Evolutionary conservation across 768 basidiomycete species (phyloP).

Genomic region (Lactifluus rugatus): DNA sequence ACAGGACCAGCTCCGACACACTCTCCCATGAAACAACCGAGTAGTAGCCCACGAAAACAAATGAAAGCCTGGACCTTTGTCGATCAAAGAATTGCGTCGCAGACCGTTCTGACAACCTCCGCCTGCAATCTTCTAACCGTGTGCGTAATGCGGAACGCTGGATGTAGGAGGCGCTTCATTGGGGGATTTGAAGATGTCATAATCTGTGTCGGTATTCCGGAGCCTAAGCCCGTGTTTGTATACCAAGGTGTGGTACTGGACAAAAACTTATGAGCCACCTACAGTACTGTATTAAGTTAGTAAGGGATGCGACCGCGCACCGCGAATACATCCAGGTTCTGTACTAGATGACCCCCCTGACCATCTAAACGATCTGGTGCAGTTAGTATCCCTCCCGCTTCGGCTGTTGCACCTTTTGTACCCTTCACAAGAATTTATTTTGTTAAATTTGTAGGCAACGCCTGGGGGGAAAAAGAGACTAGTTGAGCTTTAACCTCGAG

Average conservation of each 20-base stretch:
- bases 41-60: conserved; percentile 37
- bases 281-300: too few relatives aligned
- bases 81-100: conserved; percentile 12
- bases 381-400: conserved; percentile 62
- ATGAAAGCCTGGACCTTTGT: not conserved
- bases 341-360: conserved; percentile 66
- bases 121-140: conserved; percentile 62
- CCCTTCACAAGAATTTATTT: conserved; percentile 68
- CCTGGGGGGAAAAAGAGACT: conserved; percentile 51
- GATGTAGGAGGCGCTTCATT: conserved; percentile 71
- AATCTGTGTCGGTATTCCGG: conserved; percentile 33
- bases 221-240: conserved; percentile 33
- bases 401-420: conserved; percentile 59
- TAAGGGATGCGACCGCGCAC: conserved; percentile 55
- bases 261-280: not conserved
- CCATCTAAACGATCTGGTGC: conserved; percentile 84
- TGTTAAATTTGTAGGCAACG: conserved; percentile 74
- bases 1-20: conserved; percentile 43
- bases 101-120: conserved; percentile 50
- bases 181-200: conserved; percentile 56
- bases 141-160: conserved; percentile 83
- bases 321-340: conserved; percentile 62
- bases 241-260: not conserved
- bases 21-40: conserved; percentile 47
- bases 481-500: conserved; percentile 39